These are phyloP conservation scores for Penstemon eatonii DNA, from an alignment of 257 asterid genomes.

Conservation along the genomic window DNA sequence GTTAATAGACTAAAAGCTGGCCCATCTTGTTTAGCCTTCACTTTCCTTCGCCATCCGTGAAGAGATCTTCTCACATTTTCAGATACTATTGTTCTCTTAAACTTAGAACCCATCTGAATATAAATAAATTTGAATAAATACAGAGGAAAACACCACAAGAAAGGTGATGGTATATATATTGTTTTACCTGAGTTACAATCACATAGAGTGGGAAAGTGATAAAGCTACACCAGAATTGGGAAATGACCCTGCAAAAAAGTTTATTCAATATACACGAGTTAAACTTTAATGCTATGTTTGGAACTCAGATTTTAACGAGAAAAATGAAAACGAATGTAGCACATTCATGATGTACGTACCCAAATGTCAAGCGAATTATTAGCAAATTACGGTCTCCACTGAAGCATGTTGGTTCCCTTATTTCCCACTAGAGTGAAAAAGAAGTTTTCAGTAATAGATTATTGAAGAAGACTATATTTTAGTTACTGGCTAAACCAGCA, in stretches of 20 bases:
- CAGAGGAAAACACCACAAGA: background rate
- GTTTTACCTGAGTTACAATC: conserved; percentile 79
- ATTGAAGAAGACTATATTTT: background rate
- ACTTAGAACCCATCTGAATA: conserved; percentile 88
- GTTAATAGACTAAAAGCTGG: conserved; percentile 20
- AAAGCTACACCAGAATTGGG: conserved; percentile 98
- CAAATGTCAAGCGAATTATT: conserved; percentile 69
- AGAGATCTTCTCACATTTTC: conserved; percentile 77
- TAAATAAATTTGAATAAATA: background rate
- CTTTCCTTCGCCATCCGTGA: conserved; percentile 76
- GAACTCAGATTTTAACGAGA: no score
- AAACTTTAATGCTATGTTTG: no score
- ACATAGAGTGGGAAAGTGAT: conserved; percentile 94
- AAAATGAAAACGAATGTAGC: no score
- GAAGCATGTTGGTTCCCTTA: conserved; percentile 59
- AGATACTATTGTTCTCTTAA: conserved; percentile 75
- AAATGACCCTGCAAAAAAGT: conserved; percentile 54
- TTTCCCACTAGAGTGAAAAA: conserved; percentile 68
- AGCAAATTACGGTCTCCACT: conserved; percentile 49
- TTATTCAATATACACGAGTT: background rate
- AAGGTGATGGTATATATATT: background rate
- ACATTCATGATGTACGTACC: conserved; percentile 38
- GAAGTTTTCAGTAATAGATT: background rate
- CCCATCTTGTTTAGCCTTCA: conserved; percentile 47
- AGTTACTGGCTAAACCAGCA: background rate